These are phyloP conservation scores for Grosmannia penicillata DNA, from an alignment of 2,329 filamentous ascomycete genomes.

Conservation along the genomic window DNA sequence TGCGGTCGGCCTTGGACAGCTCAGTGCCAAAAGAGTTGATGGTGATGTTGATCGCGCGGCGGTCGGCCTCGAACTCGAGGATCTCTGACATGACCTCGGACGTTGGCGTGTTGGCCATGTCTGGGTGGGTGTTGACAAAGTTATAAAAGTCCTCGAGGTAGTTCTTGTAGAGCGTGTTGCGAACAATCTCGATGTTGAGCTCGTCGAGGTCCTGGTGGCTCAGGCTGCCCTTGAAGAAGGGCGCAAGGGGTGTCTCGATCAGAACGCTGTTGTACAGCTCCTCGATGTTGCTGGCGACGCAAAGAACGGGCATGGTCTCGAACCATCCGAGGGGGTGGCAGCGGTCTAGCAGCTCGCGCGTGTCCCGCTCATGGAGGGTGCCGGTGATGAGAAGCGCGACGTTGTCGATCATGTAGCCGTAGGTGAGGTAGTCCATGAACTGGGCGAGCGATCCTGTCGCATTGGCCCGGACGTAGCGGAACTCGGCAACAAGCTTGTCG, in stretches of 20 bases:
- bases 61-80: conserved; percentile 90
- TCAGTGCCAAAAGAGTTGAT: conserved; percentile 98
- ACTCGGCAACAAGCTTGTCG: conserved; percentile 95
- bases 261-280: conserved; percentile 97
- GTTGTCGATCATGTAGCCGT: conserved; percentile 99
- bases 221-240: conserved; percentile 94
- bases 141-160: conserved; percentile 95
- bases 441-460: conserved; percentile 79
- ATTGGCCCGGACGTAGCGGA: conserved; percentile 90
- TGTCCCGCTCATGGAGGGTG: conserved; percentile 93
- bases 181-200: conserved; percentile 97
- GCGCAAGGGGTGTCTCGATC: conserved; percentile 88
- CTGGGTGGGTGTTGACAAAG: conserved; percentile 81
- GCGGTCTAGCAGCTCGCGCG: conserved; percentile 81
- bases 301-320: conserved; percentile 95
- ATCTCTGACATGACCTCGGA: conserved; percentile 92
- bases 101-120: conserved; percentile 78
- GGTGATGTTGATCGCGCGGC: conserved; percentile 96
- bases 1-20: conserved; percentile 80
- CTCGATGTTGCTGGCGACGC: conserved; percentile 95
- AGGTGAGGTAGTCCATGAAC: conserved; percentile 97
- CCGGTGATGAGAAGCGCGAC: conserved; percentile 95
- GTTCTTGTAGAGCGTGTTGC: conserved; percentile 98
- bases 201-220: conserved; percentile 96
- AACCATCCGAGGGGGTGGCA: conserved; percentile 98